Conservation (phyloP, 805 yeast genomes). For the Vanderwaltozyma polyspora region DNA sequence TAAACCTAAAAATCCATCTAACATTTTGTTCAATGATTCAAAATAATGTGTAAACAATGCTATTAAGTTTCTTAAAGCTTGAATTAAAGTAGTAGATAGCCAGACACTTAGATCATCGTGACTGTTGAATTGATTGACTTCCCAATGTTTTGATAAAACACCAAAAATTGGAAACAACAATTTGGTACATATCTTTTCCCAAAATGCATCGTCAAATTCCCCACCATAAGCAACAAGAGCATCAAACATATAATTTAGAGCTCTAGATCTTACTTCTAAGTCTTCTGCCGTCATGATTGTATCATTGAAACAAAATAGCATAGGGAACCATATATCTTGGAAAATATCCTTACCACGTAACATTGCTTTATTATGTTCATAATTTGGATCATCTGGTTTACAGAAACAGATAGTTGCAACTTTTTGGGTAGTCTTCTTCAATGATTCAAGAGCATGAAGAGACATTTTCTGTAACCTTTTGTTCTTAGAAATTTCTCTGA, state of each 20-base stretch:
- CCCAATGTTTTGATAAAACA: conserved; percentile 67
- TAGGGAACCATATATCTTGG: conserved; percentile 70
- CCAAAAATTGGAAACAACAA: conserved; percentile 84
- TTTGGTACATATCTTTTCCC: conserved; percentile 72
- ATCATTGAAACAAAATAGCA: conserved; percentile 75
- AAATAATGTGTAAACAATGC: conserved; percentile 76
- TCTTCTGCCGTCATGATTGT: conserved; percentile 90
- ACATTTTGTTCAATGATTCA: conserved; percentile 57
- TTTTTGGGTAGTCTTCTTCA: conserved; percentile 49
- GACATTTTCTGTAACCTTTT: conserved; percentile 70
- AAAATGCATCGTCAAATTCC: conserved; percentile 59
- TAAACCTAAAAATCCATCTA: conserved; percentile 69
- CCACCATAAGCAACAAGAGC: conserved; percentile 69
- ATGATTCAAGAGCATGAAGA: conserved; percentile 66
- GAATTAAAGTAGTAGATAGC: conserved; percentile 93
- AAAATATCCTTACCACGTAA: conserved; percentile 33
- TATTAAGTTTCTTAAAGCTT: conserved; percentile 83
- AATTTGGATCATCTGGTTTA: conserved; percentile 6
- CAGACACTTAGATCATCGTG: conserved; percentile 89
- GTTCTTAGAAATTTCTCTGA: conserved; percentile 76
- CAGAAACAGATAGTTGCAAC: conserved; percentile 38
- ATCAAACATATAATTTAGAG: conserved; percentile 74
- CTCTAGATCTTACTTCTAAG: conserved; percentile 84
- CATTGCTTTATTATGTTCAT: conserved; percentile 13
- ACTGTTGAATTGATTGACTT: conserved; percentile 49